phyloP scores from a whole-genome alignment of 1,284 basidiomycete species.

The Ustilago curta region DNA sequence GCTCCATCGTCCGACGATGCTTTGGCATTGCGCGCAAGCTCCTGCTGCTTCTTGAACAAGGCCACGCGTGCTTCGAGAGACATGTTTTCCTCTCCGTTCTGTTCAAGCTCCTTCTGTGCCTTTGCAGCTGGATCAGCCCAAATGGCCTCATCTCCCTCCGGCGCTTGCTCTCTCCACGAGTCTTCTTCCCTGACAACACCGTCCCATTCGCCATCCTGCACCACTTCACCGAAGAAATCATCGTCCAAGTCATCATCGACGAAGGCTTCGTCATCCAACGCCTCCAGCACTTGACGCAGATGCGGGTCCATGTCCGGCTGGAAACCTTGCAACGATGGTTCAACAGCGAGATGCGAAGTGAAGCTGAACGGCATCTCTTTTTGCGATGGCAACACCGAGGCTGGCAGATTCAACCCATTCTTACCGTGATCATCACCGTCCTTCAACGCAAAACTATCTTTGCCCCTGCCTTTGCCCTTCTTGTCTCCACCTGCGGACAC shows the following conservation, averaged over 20 bases:
- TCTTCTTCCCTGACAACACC: conserved; percentile 35
- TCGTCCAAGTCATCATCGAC: conserved; percentile 75
- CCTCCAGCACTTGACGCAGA: conserved; percentile 90
- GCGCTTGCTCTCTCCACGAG: conserved; percentile 61
- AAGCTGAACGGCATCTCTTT: conserved; percentile 53
- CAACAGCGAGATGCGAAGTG: conserved; percentile 41
- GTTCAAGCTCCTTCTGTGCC: conserved; percentile 47
- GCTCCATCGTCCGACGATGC: conserved; percentile 19
- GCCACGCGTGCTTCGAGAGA: conserved; percentile 64
- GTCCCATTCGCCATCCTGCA: conserved; percentile 73
- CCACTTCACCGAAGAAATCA: conserved; percentile 73
- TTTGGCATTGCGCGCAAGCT: conserved; percentile 28
- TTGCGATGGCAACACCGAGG: conserved; percentile 71
- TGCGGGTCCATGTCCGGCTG: conserved; percentile 98
- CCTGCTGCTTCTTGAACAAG: conserved; percentile 63
- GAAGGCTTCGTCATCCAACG: conserved; percentile 89
- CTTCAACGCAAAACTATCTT: conserved; percentile 50
- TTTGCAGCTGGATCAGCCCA: conserved; percentile 55
- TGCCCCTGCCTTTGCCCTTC: conserved; percentile 55
- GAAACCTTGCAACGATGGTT: conserved; percentile 76
- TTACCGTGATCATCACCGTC: conserved; percentile 24
- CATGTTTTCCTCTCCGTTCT: conserved; percentile 49
- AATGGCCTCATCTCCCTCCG: conserved; percentile 64
- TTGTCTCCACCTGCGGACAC: conserved; percentile 31
- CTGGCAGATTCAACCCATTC: conserved; percentile 73